Base-by-base conservation (phyloP, 768 basidiomycete species). In the Gloeophyllum trabeum region DNA sequence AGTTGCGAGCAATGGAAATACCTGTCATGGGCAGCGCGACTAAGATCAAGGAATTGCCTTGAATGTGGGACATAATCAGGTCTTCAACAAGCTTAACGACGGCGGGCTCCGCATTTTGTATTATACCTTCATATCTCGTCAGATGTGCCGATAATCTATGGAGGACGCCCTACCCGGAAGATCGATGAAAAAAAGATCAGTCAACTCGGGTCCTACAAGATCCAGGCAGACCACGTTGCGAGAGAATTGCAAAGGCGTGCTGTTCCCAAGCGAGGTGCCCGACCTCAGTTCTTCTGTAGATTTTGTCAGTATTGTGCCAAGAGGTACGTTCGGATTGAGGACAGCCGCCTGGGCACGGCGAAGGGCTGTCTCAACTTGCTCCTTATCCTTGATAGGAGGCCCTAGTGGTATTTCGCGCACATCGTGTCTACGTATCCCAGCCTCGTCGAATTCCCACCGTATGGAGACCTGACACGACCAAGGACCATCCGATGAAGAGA, bases 321-420 rank as follows among this genome's bases (percentile, higher is more conserved):
- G 44, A 4, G 56, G 42, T 6, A 65, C 35, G n/a, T 61, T 56
- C 0, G 72, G 71, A 41, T 67, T 65, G 6, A 81, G 60, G 20
- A 79, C 63, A 0, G 78, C 78, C 0, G 69, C 64, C 49, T 81
- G 79, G 0, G 80, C 79, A 3, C 79, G 64, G 20, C 76, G 67
- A 10, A 81, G 61, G 57, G 64, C 65, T 2, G 67, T 47, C 42
- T 80, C 79, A 5, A 83, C 69, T 0, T 59, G 47, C 1, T 32
- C 24, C 35, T 63, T 70, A 35, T 75, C 51, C 3, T 57, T 58
- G 24, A 79, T 54, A 2, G 48, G 22, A 0, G 53, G 47, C 0
- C 75, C 73, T 49, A 81, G 81, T 1, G 50, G n/a, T 16, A 54
- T 38, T 32, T 63, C 57, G 1, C 16, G 13, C 23, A 59, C 51